phyloP scores from a whole-genome alignment of 331 rosid genomes.

The Rosa hybrid region DNA sequence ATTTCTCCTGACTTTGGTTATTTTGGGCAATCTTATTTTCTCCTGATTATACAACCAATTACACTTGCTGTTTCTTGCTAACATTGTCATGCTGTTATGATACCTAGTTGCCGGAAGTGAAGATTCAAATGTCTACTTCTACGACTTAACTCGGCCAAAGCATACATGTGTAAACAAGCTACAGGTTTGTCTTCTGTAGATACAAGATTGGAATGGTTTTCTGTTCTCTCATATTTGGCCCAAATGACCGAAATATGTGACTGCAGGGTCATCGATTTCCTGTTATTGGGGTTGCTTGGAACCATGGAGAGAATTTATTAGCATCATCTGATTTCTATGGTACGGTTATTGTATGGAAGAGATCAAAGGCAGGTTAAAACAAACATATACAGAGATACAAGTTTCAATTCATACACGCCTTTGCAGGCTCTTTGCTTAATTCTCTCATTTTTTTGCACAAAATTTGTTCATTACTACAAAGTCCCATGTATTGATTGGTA shows the following conservation, averaged over 20 bases:
- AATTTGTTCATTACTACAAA: not conserved
- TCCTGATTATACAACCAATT: not conserved
- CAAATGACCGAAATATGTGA: constrained; percentile 27
- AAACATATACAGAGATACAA: constrained; percentile 12
- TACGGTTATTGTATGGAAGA: constrained; percentile 88
- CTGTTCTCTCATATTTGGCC: constrained; percentile 10
- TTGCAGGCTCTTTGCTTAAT: not conserved
- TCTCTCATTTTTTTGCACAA: constrained; percentile 14
- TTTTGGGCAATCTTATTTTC: not conserved
- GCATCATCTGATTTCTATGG: constrained; percentile 94
- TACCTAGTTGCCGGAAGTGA: constrained; percentile 90
- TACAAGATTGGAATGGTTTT: not conserved
- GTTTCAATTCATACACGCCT: not conserved
- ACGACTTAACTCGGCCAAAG: constrained; percentile 86
- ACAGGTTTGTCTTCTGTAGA: constrained; percentile 57
- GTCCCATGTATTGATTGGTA: constrained; percentile 8
- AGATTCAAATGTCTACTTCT: constrained; percentile 97
- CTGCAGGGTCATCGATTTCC: constrained; percentile 93
- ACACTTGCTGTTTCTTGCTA: constrained; percentile 18
- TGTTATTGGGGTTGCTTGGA: constrained; percentile 88
- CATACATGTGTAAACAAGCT: constrained; percentile 95
- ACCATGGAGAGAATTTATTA: constrained; percentile 87
- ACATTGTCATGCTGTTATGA: constrained; percentile 33
- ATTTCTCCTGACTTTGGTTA: not conserved
- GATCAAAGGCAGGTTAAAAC: constrained; percentile 67